Base-by-base conservation (phyloP, 768 basidiomycete species). In the Lentinula lateritia region DNA sequence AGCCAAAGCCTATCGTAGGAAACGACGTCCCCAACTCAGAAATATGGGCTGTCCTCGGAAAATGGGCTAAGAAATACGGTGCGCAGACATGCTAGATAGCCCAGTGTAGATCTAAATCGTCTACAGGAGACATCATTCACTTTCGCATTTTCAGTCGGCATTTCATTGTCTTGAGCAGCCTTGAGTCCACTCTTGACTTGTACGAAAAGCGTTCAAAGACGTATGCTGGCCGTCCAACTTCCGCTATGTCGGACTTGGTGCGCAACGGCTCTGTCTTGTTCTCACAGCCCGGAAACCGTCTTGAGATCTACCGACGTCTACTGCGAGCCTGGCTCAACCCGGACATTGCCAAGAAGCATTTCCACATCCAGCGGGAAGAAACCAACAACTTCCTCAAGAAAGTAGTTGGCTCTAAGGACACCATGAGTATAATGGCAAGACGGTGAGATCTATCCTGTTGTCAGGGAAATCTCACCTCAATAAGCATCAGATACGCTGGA, bases 401-500 rank as follows among this genome's bases (percentile, higher is more conserved):
- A 38, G 36, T 52, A 4, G 52, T 52, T 52, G 52, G 36, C n/a
- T 52, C 52, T 16, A 52, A 52, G 52, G 52, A 52, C 6, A 52
- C 52, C 2, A 52, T 52, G 52, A 52, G 52, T n/a, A 52, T 52
- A 34, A 34, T 52, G 52, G 52, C 52, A 4, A 52, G 52, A 13
- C 8, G 52, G 52, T 52, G 18, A 52, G 36, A 34, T 34, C 20
- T 16, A 12, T 15, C 35, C 16, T 18, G 18, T 34, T 5, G 2
- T 36, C 16, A 35, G 16, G 52, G 9, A 52, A 12, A 2, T 18
- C 16, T 52, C 5, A 5, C 34, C 10, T 13, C 35, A 42, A 18
- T 38, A n/a, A 20, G 9, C 15, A 2, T 10, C 60, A 61, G 60
- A 52, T 50, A 61, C 38, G 60, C 62, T 34, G 62, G 62, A 36